A percentile compares a stretch with the other conserved stretches of the same genome.
Evolutionary conservation across 179 eudicot genomes (phyloP).

Genomic region (Vitellaria paradoxa): DNA sequence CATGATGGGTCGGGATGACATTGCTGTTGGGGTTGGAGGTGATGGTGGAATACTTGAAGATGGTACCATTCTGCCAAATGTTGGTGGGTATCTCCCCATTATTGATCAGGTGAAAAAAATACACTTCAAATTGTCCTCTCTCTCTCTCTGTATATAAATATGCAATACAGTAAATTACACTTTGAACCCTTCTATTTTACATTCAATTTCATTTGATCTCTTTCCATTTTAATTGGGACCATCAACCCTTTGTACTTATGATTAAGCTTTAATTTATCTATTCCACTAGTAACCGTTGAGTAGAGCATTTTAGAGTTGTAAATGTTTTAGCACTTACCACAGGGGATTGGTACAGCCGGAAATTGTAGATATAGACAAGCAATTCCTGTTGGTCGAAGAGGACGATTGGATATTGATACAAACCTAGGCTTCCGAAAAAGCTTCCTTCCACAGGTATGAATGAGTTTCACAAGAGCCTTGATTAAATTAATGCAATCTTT

Average conservation of each 20-base stretch:
- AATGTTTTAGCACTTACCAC: neutral
- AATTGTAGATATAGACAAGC: slow-evolving; percentile 76
- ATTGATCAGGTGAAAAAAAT: slow-evolving; percentile 29
- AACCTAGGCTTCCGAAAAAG: slow-evolving; percentile 55
- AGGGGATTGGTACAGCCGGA: slow-evolving; percentile 72
- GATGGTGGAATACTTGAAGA: slow-evolving; percentile 69
- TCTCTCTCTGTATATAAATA: too few relatives aligned
- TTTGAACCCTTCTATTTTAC: too few relatives aligned
- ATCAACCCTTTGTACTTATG: too few relatives aligned
- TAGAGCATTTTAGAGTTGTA: too few relatives aligned
- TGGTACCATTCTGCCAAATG: slow-evolving; percentile 53
- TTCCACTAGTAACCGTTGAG: too few relatives aligned
- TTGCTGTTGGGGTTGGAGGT: slow-evolving; percentile 77
- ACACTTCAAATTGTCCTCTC: too few relatives aligned
- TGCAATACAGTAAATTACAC: too few relatives aligned
- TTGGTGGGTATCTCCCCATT: slow-evolving; percentile 81
- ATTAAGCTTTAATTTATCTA: too few relatives aligned
- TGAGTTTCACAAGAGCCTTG: too few relatives aligned
- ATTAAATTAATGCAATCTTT: neutral
- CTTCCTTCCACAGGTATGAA: slow-evolving; percentile 74
- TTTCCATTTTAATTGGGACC: too few relatives aligned
- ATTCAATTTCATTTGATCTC: too few relatives aligned
- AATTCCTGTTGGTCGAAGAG: slow-evolving; percentile 60
- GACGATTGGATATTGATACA: slow-evolving; percentile 55
- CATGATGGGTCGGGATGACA: slow-evolving; percentile 87